Conservation (phyloP, 768 basidiomycete genomes). For the Mycena crocata region DNA sequence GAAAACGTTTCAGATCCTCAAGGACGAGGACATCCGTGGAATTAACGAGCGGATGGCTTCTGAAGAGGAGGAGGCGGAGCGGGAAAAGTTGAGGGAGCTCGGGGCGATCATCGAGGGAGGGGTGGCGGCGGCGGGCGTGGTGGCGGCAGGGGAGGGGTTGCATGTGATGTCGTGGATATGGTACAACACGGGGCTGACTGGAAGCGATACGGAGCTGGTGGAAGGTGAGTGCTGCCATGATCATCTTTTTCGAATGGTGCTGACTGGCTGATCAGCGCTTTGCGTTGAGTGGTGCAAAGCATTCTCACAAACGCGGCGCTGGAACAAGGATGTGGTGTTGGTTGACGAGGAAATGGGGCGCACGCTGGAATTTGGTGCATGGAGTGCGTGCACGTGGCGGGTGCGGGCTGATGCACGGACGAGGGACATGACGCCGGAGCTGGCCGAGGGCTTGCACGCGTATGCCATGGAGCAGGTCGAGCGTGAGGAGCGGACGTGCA, state of each 20-base stretch:
- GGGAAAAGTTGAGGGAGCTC: neutral
- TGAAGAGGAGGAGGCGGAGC: neutral
- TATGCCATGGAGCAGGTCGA: too few relatives aligned
- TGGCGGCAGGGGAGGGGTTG: neutral
- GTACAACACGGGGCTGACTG: neutral
- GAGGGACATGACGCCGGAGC: too few relatives aligned
- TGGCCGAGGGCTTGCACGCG: too few relatives aligned
- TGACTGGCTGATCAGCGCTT: neutral
- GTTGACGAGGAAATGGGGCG: neutral
- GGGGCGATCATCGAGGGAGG: neutral
- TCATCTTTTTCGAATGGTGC: too few relatives aligned
- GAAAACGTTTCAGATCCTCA: neutral
- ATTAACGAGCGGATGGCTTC: neutral
- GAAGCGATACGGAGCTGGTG: neutral
- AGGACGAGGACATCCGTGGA: neutral
- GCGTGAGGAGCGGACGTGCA: too few relatives aligned
- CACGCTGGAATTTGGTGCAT: neutral
- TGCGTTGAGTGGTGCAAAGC: neutral
- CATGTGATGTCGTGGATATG: neutral
- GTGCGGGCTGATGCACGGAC: too few relatives aligned
- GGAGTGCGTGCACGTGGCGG: neutral
- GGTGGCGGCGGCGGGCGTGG: neutral
- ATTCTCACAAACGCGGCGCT: neutral
- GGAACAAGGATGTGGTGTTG: neutral
- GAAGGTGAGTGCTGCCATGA: neutral